Base-by-base conservation (phyloP, 2,329 filamentous ascomycete genomes). In the Coniochaeta pulveracea region DNA sequence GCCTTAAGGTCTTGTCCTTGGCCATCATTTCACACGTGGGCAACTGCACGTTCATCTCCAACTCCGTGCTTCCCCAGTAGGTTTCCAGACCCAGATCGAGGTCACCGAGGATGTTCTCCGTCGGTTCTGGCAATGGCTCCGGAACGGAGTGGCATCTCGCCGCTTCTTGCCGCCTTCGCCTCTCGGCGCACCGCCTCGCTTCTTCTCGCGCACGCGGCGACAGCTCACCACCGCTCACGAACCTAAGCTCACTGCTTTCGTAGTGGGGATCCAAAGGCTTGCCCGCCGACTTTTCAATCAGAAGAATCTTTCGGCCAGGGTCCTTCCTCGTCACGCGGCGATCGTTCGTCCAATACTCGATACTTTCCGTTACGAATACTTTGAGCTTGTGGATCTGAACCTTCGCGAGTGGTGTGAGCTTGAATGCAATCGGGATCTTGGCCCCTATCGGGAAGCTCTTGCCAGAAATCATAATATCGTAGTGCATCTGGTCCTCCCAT, bases 401-500 rank as follows among this genome's bases (percentile, higher is more conserved):
- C 61, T 95, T 95, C 39, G 88, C 86, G 15, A 95, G 60, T 0
- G 88, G 88, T 1, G 86, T 94, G 43, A 95, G 66, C 56, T 93
- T 94, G 64, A 95, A 93, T 2, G 86, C 86, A 38, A 95, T 91
- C 1, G 88, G 88, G 11, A 95, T 85, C 47, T 83, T 83, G 24
- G 81, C 73, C 11, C 88, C 88, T 14, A 95, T 72, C 1, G 88
- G 85, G 39, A 95, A 95, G 1, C 86, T 93, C 65, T 94, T 94
- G 35, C 88, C 88, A 2, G 86, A 94, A 35, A 95, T 93, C 51
- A 94, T 80, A 45, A 95, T 94, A 48, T 95, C 88, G 58, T 95
- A 95, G 49, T 93, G 85, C 19, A 95, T 64, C 49, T 94, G 88
- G 45, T 95, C 86, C 52, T 95, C 88, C 88, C 88, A 95, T 40